Percentiles rank a stretch among this genome's conserved stretches.
Evolutionary conservation across 441 rosid species (phyloP).

Genomic region (Bocquillonia castaneifolia): DNA sequence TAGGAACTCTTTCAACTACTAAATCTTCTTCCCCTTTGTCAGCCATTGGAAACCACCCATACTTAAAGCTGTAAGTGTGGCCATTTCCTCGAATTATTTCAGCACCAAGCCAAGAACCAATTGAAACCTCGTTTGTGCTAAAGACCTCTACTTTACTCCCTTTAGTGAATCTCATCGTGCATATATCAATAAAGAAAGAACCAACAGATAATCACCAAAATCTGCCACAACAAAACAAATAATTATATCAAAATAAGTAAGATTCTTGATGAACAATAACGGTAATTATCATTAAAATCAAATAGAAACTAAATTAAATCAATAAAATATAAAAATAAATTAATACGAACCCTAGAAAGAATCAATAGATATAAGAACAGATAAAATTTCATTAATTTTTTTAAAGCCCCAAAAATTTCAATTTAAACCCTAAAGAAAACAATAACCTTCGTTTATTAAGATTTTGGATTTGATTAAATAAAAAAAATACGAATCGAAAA

Average conservation of each 20-base stretch:
- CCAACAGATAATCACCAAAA: conserved; percentile 7
- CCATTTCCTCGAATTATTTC: conserved; percentile 44
- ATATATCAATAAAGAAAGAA: not conserved
- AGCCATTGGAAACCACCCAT: conserved; percentile 18
- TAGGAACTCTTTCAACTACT: conserved; percentile 36
- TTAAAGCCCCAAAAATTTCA: not conserved
- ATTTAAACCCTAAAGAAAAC: not conserved
- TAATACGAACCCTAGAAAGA: too few relatives aligned
- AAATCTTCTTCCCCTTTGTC: conserved; percentile 11
- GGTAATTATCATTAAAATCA: not conserved
- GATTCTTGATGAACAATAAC: not conserved
- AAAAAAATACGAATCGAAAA: too few relatives aligned
- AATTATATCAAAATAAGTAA: not conserved
- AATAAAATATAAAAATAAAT: too few relatives aligned
- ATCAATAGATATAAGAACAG: too few relatives aligned
- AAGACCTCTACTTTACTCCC: conserved; percentile 45
- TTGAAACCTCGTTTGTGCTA: conserved; percentile 28
- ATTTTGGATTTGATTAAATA: too few relatives aligned
- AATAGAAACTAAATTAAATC: too few relatives aligned
- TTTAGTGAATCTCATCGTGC: conserved; percentile 41
- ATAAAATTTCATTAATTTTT: not conserved
- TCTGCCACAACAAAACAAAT: conserved; percentile 5
- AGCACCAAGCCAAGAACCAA: conserved; percentile 37
- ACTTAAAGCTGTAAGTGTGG: conserved; percentile 33
- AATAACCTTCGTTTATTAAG: too few relatives aligned